Evolutionary conservation across 2,329 filamentous ascomycete species (phyloP), one percentile per base, ranked within the genome.

Genomic region (Lasiodiplodia sp.): DNA sequence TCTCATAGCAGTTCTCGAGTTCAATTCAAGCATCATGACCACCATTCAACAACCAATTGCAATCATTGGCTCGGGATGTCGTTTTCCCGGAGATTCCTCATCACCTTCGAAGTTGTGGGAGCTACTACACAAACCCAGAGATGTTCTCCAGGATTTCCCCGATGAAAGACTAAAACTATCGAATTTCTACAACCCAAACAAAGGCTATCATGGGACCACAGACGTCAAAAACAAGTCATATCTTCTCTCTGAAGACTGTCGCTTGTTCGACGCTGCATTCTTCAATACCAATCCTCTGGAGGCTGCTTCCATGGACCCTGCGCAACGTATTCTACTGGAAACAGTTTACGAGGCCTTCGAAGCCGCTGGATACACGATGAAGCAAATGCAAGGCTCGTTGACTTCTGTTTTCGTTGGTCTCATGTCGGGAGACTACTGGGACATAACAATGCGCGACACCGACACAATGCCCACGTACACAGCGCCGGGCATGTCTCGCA

Each of bases 1-100:
- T 10, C 3, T n/a, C 1, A 47, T 4, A 53, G 25, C 23, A 28
- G 2, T 16, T 10, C 6, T 16, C 18, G 6, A n/a, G 16, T n/a
- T 25, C 55, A 38, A 4, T 18, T 40, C 34, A 47, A 60, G 11
- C 21, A 58, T 11, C 34, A 60, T 60, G 57, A 16, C 23, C 16
- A 6, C 28, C 4, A 28, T 21, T 2, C 10, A 8, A 11, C 76
- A 75, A 51, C 73, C 73, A 5, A 72, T 76, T 25, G 80, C 78
- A 11, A 76, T 82, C 18, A 71, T 82, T 18, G 80, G 80, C 4
- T 71, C 75, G 51, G 77, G 73, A 21, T 81, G 78, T 60, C 74
- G 78, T 12, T 75, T 81, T 28, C 77, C 80, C 2, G 78, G 78
- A n/a, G 72, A 56, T 10, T 71, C 76, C 12, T 63, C 25, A 12